Conservation (phyloP, 1,284 basidiomycete genomes). For the Pyrrhoderma noxium region DNA sequence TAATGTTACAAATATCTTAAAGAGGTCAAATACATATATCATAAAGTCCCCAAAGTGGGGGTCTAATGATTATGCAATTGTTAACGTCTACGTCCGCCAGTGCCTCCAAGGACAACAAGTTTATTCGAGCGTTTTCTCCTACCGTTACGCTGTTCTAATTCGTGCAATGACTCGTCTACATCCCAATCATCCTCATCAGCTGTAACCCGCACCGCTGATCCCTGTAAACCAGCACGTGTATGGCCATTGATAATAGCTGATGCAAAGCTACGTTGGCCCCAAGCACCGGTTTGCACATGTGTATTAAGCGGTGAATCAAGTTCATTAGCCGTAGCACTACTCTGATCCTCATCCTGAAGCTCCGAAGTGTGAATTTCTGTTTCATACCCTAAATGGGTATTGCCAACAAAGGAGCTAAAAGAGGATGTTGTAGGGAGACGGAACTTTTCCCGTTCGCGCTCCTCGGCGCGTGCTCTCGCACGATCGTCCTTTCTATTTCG, state of each 20-base stretch:
- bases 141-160: conserved; percentile 42
- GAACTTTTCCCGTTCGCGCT: conserved; percentile 51
- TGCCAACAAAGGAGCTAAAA: conserved; percentile 1
- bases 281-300: conserved; percentile 42
- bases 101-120: conserved; percentile 62
- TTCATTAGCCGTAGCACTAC: conserved; percentile 20
- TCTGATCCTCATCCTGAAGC: conserved; percentile 25
- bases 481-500: conserved; percentile 77
- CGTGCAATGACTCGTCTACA: conserved; percentile 74
- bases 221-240: conserved; percentile 22
- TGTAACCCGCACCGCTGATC: conserved; percentile 21
- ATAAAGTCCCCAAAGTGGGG: neutral
- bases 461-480: conserved; percentile 73
- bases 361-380: no score
- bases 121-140: conserved; percentile 57
- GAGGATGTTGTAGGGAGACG: conserved; percentile 22
- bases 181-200: conserved; percentile 63
- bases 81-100: conserved; percentile 33
- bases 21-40: no score
- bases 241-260: conserved; percentile 51
- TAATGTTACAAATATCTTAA: no score
- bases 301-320: neutral
- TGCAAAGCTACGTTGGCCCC: conserved; percentile 75
- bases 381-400: no score
- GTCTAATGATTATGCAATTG: neutral